Evolutionary conservation across 73 alveolate species (phyloP).

Genomic region (Paramecium tetraurelia): DNA sequence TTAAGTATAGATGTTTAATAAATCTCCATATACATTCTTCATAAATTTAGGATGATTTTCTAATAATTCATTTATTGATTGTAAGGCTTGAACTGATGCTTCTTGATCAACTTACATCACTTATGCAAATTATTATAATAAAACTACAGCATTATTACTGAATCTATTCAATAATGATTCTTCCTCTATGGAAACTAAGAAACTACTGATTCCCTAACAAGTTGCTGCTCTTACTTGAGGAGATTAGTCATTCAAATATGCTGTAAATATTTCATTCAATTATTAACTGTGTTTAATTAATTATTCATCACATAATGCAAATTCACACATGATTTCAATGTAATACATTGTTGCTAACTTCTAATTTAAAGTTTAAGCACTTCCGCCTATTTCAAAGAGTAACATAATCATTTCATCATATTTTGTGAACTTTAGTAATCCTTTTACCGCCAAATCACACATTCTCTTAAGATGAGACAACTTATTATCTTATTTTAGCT

Average conservation of each 20-base stretch:
- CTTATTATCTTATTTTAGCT: not conserved
- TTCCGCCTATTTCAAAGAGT: not conserved
- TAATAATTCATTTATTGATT: constrained; percentile 42
- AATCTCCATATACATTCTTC: constrained; percentile 12
- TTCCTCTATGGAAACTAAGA: constrained; percentile 53
- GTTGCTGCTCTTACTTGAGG: constrained; percentile 61
- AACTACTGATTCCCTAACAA: constrained; percentile 39
- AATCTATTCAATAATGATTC: constrained; percentile 50
- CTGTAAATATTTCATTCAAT: constrained; percentile 48
- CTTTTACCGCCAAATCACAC: constrained; percentile 49
- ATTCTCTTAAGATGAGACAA: constrained; percentile 39
- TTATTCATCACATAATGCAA: constrained; percentile 53
- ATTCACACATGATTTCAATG: constrained; percentile 62
- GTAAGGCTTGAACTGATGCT: constrained; percentile 39
- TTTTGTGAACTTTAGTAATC: constrained; percentile 13
- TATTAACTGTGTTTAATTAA: constrained; percentile 39
- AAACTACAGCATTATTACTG: not conserved
- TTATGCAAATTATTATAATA: constrained; percentile 38
- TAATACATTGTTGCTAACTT: constrained; percentile 56
- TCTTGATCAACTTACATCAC: constrained; percentile 52
- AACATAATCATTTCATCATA: constrained; percentile 31
- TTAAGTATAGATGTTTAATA: constrained; percentile 45
- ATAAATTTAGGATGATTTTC: constrained; percentile 57
- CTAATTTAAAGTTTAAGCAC: constrained; percentile 42
- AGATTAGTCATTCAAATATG: constrained; percentile 13